These are phyloP conservation scores for Rhizophagus prolifer DNA, from an alignment of 192 early-diverging fungal genomes.

Conservation along the genomic window DNA sequence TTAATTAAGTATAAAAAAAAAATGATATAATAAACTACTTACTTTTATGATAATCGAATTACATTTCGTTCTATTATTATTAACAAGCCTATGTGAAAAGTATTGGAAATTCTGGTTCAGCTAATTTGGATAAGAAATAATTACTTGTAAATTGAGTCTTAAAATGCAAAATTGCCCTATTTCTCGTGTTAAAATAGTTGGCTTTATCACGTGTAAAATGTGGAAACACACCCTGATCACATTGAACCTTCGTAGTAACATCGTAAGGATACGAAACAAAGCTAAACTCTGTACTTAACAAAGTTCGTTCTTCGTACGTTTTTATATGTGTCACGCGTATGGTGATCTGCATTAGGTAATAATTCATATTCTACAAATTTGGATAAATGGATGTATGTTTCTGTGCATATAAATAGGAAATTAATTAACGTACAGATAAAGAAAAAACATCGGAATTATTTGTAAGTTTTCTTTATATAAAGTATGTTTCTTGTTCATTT, in stretches of 20 bases:
- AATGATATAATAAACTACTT: not conserved
- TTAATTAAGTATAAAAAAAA: not conserved
- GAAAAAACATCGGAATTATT: not conserved
- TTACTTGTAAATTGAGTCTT: not conserved
- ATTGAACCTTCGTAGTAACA: not conserved
- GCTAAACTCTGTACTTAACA: too few relatives aligned
- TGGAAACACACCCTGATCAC: not conserved
- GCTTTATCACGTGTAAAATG: not conserved
- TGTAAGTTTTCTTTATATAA: not conserved
- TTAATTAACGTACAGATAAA: too few relatives aligned
- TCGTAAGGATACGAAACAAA: not conserved
- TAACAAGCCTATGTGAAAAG: not conserved
- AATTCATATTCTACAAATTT: too few relatives aligned
- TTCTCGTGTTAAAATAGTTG: not conserved
- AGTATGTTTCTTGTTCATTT: not conserved
- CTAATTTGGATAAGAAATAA: not conserved
- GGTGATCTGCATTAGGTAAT: too few relatives aligned
- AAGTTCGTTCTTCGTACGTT: not conserved
- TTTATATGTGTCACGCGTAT: too few relatives aligned
- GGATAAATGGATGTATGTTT: too few relatives aligned
- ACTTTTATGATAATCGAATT: not conserved
- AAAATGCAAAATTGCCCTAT: not conserved
- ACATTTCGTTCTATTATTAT: not conserved
- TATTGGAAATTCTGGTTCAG: not conserved
- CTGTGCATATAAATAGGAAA: too few relatives aligned